Percentiles rank a stretch among this genome's conserved stretches.
Conservation (phyloP, 1,284 basidiomycete genomes). For the Mycosarcoma maydis region DNA sequence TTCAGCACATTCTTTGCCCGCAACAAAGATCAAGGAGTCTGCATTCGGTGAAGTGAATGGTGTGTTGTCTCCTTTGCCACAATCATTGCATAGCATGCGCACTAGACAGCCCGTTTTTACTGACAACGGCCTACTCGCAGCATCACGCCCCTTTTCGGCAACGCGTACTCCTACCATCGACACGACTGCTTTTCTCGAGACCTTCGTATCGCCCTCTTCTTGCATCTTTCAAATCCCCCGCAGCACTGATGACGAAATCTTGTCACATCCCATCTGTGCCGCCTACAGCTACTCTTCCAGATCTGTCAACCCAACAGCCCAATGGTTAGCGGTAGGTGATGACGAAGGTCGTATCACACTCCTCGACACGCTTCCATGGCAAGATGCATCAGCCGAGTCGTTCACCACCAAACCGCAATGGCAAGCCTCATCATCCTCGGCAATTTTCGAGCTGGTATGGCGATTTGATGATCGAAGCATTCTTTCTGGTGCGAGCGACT, state of each 20-base stretch:
- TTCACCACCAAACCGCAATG: conserved; percentile 20
- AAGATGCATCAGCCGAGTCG: conserved; percentile 19
- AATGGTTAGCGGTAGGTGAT: conserved; percentile 63
- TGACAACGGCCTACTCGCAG: neutral
- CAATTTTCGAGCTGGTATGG: conserved; percentile 62
- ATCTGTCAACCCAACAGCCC: conserved; percentile 42
- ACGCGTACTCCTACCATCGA: conserved; percentile 12
- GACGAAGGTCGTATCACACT: conserved; percentile 62
- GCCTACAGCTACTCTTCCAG: conserved; percentile 54
- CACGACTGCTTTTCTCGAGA: conserved; percentile 31
- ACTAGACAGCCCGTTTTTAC: conserved; percentile 6
- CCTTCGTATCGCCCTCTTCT: conserved; percentile 35
- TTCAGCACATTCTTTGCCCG: neutral
- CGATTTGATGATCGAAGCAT: conserved; percentile 57
- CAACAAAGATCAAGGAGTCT: conserved; percentile 1
- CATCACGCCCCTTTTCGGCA: conserved; percentile 1
- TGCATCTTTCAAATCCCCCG: conserved; percentile 20
- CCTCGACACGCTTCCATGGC: conserved; percentile 51
- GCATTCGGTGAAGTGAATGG: conserved; percentile 8
- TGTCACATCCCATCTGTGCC: conserved; percentile 52
- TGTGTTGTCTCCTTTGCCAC: neutral
- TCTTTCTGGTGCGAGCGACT: conserved; percentile 59
- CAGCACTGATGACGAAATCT: conserved; percentile 11
- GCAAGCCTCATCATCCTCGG: conserved; percentile 32
- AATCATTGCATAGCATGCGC: conserved; percentile 13